Percentiles rank a stretch among this genome's conserved stretches.
Evolutionary conservation across 2,329 filamentous ascomycete species (phyloP).

Genomic region (Aspergillus quadrilineatus): DNA sequence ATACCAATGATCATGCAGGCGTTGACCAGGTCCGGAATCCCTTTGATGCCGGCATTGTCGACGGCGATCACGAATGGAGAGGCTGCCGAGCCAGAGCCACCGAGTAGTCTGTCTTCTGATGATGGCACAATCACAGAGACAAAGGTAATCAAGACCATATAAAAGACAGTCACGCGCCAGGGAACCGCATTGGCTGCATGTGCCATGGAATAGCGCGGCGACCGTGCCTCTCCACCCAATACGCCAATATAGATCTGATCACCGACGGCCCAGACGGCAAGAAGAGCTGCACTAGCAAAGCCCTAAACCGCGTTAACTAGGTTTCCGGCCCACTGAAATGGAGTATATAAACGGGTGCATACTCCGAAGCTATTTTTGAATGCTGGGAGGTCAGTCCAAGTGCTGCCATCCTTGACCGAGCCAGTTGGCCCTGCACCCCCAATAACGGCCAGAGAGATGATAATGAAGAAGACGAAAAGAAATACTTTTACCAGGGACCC

Average conservation of each 20-base stretch:
- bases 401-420: slow-evolving; percentile 31
- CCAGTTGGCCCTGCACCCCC: slow-evolving; percentile 41
- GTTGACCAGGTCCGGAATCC: slow-evolving; percentile 34
- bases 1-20: slow-evolving; percentile 34
- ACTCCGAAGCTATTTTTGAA: slow-evolving; percentile 38
- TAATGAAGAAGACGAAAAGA: slow-evolving; percentile 37
- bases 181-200: slow-evolving; percentile 25
- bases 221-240: slow-evolving; percentile 37
- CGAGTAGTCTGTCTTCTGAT: slow-evolving; percentile 24
- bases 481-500: slow-evolving; percentile 40
- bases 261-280: slow-evolving; percentile 32
- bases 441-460: slow-evolving; percentile 40
- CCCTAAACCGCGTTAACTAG: slow-evolving; percentile 19
- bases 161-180: slow-evolving; percentile 17
- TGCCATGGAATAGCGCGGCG: slow-evolving; percentile 37
- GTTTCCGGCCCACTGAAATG: not conserved
- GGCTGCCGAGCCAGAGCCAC: slow-evolving; percentile 28
- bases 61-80: slow-evolving; percentile 37
- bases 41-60: slow-evolving; percentile 28
- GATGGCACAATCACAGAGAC: slow-evolving; percentile 22
- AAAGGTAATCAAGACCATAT: slow-evolving; percentile 4
- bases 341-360: not conserved
- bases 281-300: slow-evolving; percentile 31
- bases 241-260: slow-evolving; percentile 37
- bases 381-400: slow-evolving; percentile 32